Conservation (phyloP, 371 early-diverging fungal species). For the Capillidium heterosporum region DNA sequence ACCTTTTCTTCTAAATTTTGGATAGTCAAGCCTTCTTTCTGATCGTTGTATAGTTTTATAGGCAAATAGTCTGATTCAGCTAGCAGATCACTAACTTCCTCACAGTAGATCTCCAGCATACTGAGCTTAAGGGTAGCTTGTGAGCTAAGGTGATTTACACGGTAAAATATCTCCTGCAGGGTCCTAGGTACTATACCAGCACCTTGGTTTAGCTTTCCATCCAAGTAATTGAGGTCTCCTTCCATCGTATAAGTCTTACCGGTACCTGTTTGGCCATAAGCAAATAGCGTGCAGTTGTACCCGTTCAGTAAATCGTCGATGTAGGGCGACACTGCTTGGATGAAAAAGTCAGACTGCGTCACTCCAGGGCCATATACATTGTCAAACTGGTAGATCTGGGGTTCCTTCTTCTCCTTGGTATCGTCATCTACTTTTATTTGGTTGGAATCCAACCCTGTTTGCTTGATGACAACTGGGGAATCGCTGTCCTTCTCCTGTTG, state of each 20-base stretch:
- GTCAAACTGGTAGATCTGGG: slow-evolving; percentile 38
- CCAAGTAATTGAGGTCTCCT: slow-evolving; percentile 39
- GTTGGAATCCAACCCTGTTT: background rate
- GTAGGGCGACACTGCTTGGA: slow-evolving; percentile 65
- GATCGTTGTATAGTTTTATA: slow-evolving; percentile 52
- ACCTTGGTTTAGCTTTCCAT: slow-evolving; percentile 12
- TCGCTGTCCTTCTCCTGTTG: no score
- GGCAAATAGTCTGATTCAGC: slow-evolving; percentile 18
- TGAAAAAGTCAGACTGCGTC: slow-evolving; percentile 65
- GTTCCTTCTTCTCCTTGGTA: background rate
- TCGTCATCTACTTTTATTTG: background rate
- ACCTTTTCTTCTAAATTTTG: slow-evolving; percentile 60
- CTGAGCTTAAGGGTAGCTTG: slow-evolving; percentile 69
- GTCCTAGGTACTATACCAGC: slow-evolving; percentile 88
- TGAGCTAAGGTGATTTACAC: slow-evolving; percentile 26
- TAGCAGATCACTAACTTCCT: slow-evolving; percentile 87
- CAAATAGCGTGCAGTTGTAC: slow-evolving; percentile 92
- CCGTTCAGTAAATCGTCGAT: slow-evolving; percentile 55
- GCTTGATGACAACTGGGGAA: no score
- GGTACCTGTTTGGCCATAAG: slow-evolving; percentile 89
- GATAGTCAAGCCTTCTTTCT: slow-evolving; percentile 46
- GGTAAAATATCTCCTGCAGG: slow-evolving; percentile 61
- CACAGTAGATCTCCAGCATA: slow-evolving; percentile 96
- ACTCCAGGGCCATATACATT: slow-evolving; percentile 74
- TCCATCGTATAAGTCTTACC: slow-evolving; percentile 86